A percentile compares a stretch with the other conserved stretches of the same genome.
phyloP scores from a whole-genome alignment of 208 protist species.

The Kentomonas sorsogonicus region DNA sequence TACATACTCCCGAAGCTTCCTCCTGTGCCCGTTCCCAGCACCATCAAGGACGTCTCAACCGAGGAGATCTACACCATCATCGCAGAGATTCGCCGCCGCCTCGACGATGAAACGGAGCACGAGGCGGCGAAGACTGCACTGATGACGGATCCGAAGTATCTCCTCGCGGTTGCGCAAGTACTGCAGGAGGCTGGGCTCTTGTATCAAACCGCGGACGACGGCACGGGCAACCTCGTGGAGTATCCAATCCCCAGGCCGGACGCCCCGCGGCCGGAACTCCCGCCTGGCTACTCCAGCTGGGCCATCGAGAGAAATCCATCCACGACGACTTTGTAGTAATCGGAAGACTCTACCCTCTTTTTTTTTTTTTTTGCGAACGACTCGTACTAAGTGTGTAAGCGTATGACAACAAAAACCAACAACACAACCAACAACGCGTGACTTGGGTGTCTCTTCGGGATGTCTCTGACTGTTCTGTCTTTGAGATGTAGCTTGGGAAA shows the following conservation, averaged over 20 bases:
- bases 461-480: background rate
- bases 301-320: slow-evolving; percentile 36
- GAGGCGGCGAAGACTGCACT: slow-evolving; percentile 54
- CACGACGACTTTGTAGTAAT: too few species aligned
- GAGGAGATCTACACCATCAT: slow-evolving; percentile 71
- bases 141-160: slow-evolving; percentile 44
- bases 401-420: too few species aligned
- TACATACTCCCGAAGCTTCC: slow-evolving; percentile 55
- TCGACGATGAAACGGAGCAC: slow-evolving; percentile 49
- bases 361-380: background rate
- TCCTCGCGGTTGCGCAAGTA: slow-evolving; percentile 60
- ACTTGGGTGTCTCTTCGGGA: too few species aligned
- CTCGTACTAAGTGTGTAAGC: background rate
- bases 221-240: slow-evolving; percentile 34
- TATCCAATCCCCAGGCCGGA: slow-evolving; percentile 40
- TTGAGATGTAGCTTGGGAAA: background rate
- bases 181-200: slow-evolving; percentile 65
- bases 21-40: slow-evolving; percentile 31
- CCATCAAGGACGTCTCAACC: slow-evolving; percentile 44
- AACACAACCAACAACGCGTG: too few species aligned
- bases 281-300: slow-evolving; percentile 58
- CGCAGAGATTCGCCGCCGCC: slow-evolving; percentile 43
- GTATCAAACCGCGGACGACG: slow-evolving; percentile 27
- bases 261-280: slow-evolving; percentile 36
- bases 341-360: too few species aligned